These are phyloP conservation scores for Cadophora luteo-olivacea DNA, from an alignment of 2,329 filamentous ascomycete genomes.

Conservation along the genomic window DNA sequence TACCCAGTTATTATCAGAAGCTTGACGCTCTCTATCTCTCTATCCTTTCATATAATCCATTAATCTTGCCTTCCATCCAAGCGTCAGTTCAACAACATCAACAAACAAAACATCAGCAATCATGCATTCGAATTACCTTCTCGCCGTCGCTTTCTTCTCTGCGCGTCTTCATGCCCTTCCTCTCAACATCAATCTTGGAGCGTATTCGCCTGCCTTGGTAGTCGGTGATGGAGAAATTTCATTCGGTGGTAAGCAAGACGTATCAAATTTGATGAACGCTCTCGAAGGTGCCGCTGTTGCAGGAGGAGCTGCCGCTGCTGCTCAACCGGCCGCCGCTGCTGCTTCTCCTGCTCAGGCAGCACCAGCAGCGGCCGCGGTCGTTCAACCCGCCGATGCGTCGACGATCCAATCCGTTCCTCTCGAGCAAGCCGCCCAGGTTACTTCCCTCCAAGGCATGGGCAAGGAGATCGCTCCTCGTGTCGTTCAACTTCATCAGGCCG, in stretches of 20 bases:
- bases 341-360: constrained; percentile 31
- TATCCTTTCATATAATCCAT: constrained; percentile 30
- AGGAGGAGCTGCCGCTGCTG: constrained; percentile 48
- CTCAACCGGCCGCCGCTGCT: constrained; percentile 18
- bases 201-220: constrained; percentile 58
- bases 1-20: constrained; percentile 36
- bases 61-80: constrained; percentile 29
- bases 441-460: constrained; percentile 54
- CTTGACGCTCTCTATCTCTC: constrained; percentile 39
- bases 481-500: constrained; percentile 33
- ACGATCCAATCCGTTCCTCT: constrained; percentile 25
- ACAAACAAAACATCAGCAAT: constrained; percentile 16
- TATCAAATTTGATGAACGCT: constrained; percentile 51
- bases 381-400: constrained; percentile 25
- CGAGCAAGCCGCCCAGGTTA: constrained; percentile 50
- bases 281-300: constrained; percentile 53
- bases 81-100: constrained; percentile 15
- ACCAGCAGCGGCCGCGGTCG: constrained; percentile 38
- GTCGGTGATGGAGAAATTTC: constrained; percentile 61
- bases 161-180: constrained; percentile 47
- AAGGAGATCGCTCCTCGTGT: constrained; percentile 55
- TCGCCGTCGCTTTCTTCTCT: constrained; percentile 44
- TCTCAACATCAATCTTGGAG: constrained; percentile 59
- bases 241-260: constrained; percentile 51
- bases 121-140: constrained; percentile 42